Percentiles rank a stretch among this genome's conserved stretches.
Evolutionary conservation across 352 stramenopile species (phyloP).

Genomic region (Peronospora tabacina): DNA sequence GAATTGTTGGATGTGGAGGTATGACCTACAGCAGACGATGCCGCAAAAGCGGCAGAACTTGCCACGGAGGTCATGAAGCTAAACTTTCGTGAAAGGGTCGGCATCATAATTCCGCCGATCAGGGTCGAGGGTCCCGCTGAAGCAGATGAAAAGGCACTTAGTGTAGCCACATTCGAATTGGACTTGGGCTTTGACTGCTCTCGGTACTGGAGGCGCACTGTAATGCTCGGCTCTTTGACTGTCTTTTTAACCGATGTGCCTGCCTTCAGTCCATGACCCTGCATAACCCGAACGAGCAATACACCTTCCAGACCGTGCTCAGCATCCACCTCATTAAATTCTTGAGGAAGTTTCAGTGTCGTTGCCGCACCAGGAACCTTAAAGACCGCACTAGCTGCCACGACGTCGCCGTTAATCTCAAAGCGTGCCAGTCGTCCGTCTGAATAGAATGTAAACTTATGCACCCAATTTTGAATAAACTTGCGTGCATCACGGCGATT

Average conservation of each 20-base stretch:
- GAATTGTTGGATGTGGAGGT: constrained; percentile 18
- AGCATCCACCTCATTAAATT: constrained; percentile 83
- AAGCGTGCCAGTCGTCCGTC: constrained; percentile 78
- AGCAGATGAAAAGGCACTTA: constrained; percentile 16
- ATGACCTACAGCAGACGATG: constrained; percentile 23
- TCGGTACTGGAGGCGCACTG: constrained; percentile 49
- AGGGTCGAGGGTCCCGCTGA: constrained; percentile 17
- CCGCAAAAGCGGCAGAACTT: constrained; percentile 29
- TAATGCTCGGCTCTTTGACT: constrained; percentile 61
- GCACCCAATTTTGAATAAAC: constrained; percentile 87
- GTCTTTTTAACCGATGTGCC: constrained; percentile 56
- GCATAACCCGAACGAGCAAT: constrained; percentile 71
- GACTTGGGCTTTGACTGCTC: constrained; percentile 42
- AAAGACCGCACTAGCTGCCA: constrained; percentile 79
- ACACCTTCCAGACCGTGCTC: constrained; percentile 62
- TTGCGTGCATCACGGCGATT: constrained; percentile 77
- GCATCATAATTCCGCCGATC: constrained; percentile 60
- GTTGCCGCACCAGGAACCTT: constrained; percentile 79
- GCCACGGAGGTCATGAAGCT: constrained; percentile 53
- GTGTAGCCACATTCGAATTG: constrained; percentile 24
- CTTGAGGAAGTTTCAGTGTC: constrained; percentile 80
- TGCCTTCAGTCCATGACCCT: constrained; percentile 71
- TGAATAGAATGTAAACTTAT: constrained; percentile 86
- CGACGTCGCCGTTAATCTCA: constrained; percentile 84
- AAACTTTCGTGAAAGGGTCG: constrained; percentile 64